Conservation (phyloP, 1,284 basidiomycete species). For the Wolfiporia cocos region DNA sequence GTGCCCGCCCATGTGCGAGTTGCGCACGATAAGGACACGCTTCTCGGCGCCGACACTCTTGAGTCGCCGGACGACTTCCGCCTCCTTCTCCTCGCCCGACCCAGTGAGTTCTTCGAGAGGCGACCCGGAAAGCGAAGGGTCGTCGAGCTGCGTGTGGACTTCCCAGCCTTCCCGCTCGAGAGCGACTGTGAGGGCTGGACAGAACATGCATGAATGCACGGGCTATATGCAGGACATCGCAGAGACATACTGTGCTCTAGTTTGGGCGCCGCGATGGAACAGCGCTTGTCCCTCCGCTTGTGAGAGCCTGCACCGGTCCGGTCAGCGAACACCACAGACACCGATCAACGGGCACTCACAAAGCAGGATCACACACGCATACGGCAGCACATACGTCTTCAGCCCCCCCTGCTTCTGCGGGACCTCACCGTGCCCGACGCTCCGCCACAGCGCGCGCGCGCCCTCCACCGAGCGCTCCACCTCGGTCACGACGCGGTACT, state of each 20-base stretch:
- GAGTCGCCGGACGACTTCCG: slow-evolving; percentile 42
- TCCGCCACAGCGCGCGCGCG: slow-evolving; percentile 64
- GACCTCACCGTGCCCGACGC: slow-evolving; percentile 37
- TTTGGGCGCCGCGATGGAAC: slow-evolving; percentile 79
- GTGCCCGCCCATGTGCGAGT: slow-evolving; percentile 89
- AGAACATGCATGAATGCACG: not conserved
- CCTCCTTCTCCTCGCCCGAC: slow-evolving; percentile 33
- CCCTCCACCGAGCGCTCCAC: slow-evolving; percentile 59
- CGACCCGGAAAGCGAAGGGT: slow-evolving; percentile 47
- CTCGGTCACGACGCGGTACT: slow-evolving; percentile 77
- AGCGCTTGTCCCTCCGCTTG: slow-evolving; percentile 86
- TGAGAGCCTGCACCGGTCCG: slow-evolving; percentile 68
- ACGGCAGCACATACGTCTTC: slow-evolving; percentile 71
- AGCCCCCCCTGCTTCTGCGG: slow-evolving; percentile 38
- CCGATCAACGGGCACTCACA: slow-evolving; percentile 45
- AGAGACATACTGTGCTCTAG: slow-evolving; percentile 59
- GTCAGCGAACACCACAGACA: not conserved
- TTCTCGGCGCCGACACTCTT: slow-evolving; percentile 42
- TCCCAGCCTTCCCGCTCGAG: slow-evolving; percentile 67
- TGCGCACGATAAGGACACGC: slow-evolving; percentile 73
- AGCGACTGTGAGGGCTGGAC: slow-evolving; percentile 53
- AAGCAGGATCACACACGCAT: slow-evolving; percentile 70
- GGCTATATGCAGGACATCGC: slow-evolving; percentile 3
- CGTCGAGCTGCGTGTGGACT: slow-evolving; percentile 69
- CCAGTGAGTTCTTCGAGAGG: slow-evolving; percentile 51